Base-by-base conservation (phyloP, 2,329 filamentous ascomycete species). In the Fusarium sp. region DNA sequence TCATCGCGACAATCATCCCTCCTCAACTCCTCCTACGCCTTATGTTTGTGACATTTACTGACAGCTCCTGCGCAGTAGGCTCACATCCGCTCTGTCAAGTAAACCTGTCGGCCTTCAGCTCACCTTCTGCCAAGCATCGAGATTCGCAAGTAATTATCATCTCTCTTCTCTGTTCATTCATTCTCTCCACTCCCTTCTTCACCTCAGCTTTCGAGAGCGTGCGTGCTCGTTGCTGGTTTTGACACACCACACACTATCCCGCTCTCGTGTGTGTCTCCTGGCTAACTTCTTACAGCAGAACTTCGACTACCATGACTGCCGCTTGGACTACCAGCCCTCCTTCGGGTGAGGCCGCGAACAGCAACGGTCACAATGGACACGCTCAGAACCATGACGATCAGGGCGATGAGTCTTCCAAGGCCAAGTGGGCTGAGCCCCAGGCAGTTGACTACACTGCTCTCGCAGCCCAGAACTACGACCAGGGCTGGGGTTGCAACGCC, bases 401-500 rank as follows among this genome's bases (percentile, higher is more conserved):
- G 25, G 54, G 33, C 63, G 50, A 59, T 38, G 84, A 35, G 87
- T 86, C 87, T 81, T 81, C 35, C 69, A 50, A 68, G 20, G 52
- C 65, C 10, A 84, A 85, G 14, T 91, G 89, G 89, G 82, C 82
- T 11, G 77, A 85, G 57, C 83, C 83, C 0, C 80, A 83, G 4
- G 81, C 85, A 0, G 86, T 87, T 75, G 84, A 90, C 76, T 91
- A 91, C 79, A 78, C 80, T 15, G 73, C 81, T 6, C 38, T 80
- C 50, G 37, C 69, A 2, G 45, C 70, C 5, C 66, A 60, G 4
- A 69, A 77, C 6, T 63, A 54, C 6, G 43, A 59, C 8, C 77
- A 78, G 12, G 77, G 80, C 3, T 90, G 87, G 84, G 89, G 87
- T 15, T 82, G 85, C 40, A 89, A 89, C 64, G 92, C 90, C n/a